Base-by-base conservation (phyloP, 768 basidiomycete species). In the Suillus brevipes region DNA sequence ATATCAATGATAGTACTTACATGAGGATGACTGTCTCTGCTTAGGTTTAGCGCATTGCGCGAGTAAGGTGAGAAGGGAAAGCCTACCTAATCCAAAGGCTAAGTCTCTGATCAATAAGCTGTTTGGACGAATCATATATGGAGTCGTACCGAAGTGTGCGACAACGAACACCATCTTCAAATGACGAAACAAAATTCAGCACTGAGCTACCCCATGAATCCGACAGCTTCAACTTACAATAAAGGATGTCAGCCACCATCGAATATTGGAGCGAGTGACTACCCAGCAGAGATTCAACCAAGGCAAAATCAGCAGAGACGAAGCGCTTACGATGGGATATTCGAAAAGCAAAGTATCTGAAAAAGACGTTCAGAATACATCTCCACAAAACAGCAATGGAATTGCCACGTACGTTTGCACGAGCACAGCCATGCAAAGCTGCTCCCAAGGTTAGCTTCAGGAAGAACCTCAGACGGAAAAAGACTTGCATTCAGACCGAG, bases 341-440 rank as follows among this genome's bases (percentile, higher is more conserved):
- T 12, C 57, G 66, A 20, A 64, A 38, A 40, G 66, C 40, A 47
- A 66, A 66, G 50, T 37, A 64, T 16, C 66, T 66, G 34, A 6
- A 43, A 62, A 50, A 4, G 13, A 53, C 18, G 23, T 14, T 37
- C 18, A 25, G 50, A n/a, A 67, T 37, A 4, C 49, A 28, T 8
- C 18, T 58, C 25, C 20, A 18, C 37, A 9, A 34, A 65, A 10
- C 40, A n/a, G 4, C 12, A 42, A 23, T 18, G 36, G 23, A 28
- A 50, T 9, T 4, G n/a, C 37, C 40, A 70, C 78, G 34, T 49
- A 83, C 81, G 72, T 73, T 74, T 84, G 82, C 7, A 79, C 79
- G 38, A 80, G 67, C 52, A 83, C 80, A 23, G 80, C 81, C 53
- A 82, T 78, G 43, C 77, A 20, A 43, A 84, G 68, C 80, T 83